These are phyloP conservation scores for Westerdykella sp. DNA, from an alignment of 2,329 filamentous ascomycete species.

Conservation along the genomic window DNA sequence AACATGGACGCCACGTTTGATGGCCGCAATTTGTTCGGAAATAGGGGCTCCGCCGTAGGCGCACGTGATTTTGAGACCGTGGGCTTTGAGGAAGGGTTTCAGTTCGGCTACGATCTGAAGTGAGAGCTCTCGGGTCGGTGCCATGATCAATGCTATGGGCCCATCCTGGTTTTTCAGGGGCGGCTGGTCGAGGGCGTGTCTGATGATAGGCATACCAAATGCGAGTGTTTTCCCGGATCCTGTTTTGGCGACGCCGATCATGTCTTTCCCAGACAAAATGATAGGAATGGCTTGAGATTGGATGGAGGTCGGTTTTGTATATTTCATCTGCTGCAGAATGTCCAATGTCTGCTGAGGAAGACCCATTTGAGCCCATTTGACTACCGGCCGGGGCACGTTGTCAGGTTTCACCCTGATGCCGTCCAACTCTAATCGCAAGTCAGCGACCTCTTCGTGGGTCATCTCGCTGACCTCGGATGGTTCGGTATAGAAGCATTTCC, in stretches of 20 bases:
- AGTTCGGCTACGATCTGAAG: slow-evolving; percentile 92
- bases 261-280: slow-evolving; percentile 92
- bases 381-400: slow-evolving; percentile 85
- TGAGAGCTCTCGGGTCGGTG: slow-evolving; percentile 87
- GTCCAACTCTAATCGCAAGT: slow-evolving; percentile 79
- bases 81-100: slow-evolving; percentile 85
- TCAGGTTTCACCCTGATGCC: slow-evolving; percentile 78
- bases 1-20: slow-evolving; percentile 91
- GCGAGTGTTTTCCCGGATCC: slow-evolving; percentile 97
- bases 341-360: slow-evolving; percentile 81
- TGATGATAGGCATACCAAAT: slow-evolving; percentile 93
- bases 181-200: slow-evolving; percentile 91
- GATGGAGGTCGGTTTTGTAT: slow-evolving; percentile 85
- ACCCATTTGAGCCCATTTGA: slow-evolving; percentile 95
- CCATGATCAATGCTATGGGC: slow-evolving; percentile 82
- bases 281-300: slow-evolving; percentile 92
- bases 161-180: slow-evolving; percentile 78
- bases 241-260: slow-evolving; percentile 94
- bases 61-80: slow-evolving; percentile 79
- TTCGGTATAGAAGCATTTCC: slow-evolving; percentile 93
- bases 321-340: slow-evolving; percentile 73
- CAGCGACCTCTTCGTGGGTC: slow-evolving; percentile 75
- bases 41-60: slow-evolving; percentile 94
- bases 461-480: slow-evolving; percentile 76
- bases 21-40: slow-evolving; percentile 92